These are phyloP conservation scores for Eucalyptus tenuipes DNA, from an alignment of 345 rosid species.

Conservation along the genomic window DNA sequence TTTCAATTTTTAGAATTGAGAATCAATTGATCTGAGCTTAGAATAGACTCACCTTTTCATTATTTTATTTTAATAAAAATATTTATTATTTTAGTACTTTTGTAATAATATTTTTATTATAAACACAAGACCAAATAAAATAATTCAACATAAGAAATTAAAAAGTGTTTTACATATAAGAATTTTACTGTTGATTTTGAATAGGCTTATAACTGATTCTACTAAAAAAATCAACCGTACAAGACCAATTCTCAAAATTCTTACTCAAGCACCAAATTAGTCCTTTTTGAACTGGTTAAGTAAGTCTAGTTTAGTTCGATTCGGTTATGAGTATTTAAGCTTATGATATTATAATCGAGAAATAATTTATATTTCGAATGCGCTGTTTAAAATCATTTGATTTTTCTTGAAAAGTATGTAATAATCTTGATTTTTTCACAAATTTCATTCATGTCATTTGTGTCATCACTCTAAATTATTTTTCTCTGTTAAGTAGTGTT, in stretches of 20 bases:
- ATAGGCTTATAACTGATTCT: neutral
- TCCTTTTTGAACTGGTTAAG: neutral
- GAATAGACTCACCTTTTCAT: neutral
- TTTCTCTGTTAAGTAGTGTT: neutral
- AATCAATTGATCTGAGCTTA: neutral
- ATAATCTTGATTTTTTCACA: neutral
- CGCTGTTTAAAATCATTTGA: fast-evolving
- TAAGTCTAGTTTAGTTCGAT: neutral
- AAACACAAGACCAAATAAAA: neutral
- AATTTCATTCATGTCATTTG: neutral
- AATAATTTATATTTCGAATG: neutral
- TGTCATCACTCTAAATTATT: neutral
- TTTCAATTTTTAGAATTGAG: neutral
- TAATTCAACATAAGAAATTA: neutral
- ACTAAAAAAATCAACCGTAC: fast-evolving
- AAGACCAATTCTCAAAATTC: neutral
- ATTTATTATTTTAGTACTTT: neutral
- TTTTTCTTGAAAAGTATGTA: neutral
- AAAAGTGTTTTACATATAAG: neutral
- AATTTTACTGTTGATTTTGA: neutral
- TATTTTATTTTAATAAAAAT: neutral
- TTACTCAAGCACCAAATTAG: fast-evolving
- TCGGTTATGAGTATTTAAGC: too few species aligned
- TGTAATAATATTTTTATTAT: too few species aligned
- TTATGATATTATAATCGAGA: neutral